These are phyloP conservation scores for Plasmodium vivax DNA, from an alignment of 169 alveolate species.

Conservation along the genomic window DNA sequence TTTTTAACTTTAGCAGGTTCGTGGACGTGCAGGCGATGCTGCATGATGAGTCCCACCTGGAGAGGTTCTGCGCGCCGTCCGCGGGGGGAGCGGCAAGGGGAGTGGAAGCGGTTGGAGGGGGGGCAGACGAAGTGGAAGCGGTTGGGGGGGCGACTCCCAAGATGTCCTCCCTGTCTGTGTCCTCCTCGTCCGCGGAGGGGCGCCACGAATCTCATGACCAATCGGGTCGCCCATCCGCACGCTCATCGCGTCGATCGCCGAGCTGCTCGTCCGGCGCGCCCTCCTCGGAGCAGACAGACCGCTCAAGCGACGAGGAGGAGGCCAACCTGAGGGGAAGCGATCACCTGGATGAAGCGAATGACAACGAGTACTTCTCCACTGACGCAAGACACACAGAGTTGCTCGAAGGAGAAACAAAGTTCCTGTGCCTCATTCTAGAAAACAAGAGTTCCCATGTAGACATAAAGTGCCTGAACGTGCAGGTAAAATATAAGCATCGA, in stretches of 20 bases:
- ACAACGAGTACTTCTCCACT: conserved; percentile 16
- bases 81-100: background rate
- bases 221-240: background rate
- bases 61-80: background rate
- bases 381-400: conserved; percentile 66
- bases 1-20: conserved; percentile 51
- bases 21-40: conserved; percentile 23
- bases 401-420: conserved; percentile 72
- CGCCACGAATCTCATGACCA: no score
- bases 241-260: background rate
- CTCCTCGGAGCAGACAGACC: background rate
- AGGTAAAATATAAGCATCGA: conserved; percentile 21
- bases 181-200: background rate
- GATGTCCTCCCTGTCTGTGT: background rate
- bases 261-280: background rate
- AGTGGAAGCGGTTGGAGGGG: no score
- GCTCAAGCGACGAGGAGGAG: background rate
- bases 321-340: background rate
- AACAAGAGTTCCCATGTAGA: conserved; percentile 28
- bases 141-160: background rate
- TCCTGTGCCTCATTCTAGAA: conserved; percentile 45
- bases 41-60: conserved; percentile 18
- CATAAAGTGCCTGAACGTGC: conserved; percentile 33
- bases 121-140: background rate
- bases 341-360: background rate